Evolutionary conservation across 2,329 filamentous ascomycete genomes (phyloP).

Genomic region (Aspergillus pseudotamarii): DNA sequence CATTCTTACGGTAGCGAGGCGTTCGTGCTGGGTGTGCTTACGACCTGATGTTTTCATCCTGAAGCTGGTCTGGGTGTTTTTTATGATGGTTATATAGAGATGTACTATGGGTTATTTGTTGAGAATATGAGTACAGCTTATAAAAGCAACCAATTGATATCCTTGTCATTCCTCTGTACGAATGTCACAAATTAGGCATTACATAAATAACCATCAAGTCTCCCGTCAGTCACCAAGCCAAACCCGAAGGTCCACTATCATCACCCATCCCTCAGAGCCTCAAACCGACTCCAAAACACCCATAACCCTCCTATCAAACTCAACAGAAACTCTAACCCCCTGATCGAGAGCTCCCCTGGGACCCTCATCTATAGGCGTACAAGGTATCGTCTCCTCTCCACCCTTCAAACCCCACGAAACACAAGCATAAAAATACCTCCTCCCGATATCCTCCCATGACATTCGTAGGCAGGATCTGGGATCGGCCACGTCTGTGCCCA

Average conservation of each 20-base stretch:
- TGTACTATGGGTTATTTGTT: slow-evolving; percentile 1
- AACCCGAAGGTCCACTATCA: background rate
- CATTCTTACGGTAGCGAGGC: slow-evolving; percentile 14
- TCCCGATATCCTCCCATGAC: slow-evolving; percentile 33
- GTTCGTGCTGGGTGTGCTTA: slow-evolving; percentile 7
- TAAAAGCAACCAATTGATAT: background rate
- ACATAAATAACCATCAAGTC: background rate
- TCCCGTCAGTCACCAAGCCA: background rate
- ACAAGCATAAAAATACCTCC: slow-evolving; percentile 36
- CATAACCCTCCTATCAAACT: slow-evolving; percentile 32
- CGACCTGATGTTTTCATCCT: background rate
- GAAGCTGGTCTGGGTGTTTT: background rate
- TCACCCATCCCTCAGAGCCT: background rate
- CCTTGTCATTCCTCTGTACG: background rate
- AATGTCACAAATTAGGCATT: background rate
- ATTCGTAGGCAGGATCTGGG: slow-evolving; percentile 26
- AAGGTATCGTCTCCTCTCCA: slow-evolving; percentile 2
- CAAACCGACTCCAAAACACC: slow-evolving; percentile 17
- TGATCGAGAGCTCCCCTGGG: too few relatives aligned
- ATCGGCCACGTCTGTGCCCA: slow-evolving; percentile 18
- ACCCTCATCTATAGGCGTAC: slow-evolving; percentile 4
- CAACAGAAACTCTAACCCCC: slow-evolving; percentile 21
- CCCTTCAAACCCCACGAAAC: slow-evolving; percentile 28
- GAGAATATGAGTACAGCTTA: background rate
- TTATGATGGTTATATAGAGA: background rate